phyloP scores from a whole-genome alignment of 2,329 filamentous ascomycete genomes.

The Stromatinia cepivora region DNA sequence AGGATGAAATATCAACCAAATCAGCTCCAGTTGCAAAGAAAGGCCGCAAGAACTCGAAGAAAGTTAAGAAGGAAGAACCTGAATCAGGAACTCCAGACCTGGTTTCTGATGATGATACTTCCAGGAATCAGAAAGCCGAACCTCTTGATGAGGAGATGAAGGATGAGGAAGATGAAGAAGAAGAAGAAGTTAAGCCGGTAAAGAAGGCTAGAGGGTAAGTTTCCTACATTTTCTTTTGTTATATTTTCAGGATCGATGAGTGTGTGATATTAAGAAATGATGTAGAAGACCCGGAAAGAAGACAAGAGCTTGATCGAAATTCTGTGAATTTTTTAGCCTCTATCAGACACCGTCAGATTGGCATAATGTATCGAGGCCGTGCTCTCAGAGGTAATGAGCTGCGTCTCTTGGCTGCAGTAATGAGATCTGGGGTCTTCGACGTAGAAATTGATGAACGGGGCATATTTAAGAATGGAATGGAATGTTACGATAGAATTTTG shows the following conservation, averaged over 20 bases:
- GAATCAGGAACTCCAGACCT: neutral
- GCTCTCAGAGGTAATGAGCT: neutral
- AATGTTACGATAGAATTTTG: neutral
- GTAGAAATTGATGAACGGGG: neutral
- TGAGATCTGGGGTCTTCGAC: neutral
- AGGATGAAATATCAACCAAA: slow-evolving; percentile 16
- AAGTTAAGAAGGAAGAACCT: neutral
- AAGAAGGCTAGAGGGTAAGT: slow-evolving; percentile 1
- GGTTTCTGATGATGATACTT: slow-evolving; percentile 1
- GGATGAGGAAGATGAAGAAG: slow-evolving; percentile 6
- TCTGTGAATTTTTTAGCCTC: neutral
- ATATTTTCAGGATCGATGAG: neutral
- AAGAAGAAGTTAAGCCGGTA: neutral
- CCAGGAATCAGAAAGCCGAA: neutral
- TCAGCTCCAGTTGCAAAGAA: neutral
- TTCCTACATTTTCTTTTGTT: too few species aligned
- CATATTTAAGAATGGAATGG: neutral
- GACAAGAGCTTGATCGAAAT: neutral
- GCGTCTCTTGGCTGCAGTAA: neutral
- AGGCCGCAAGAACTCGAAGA: neutral
- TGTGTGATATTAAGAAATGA: neutral
- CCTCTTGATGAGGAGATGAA: neutral
- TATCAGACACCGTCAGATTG: neutral
- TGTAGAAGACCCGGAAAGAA: neutral
- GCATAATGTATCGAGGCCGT: neutral